These are phyloP conservation scores for Tolypocladium nubicola DNA, from an alignment of 2,329 filamentous ascomycete species.

Conservation along the genomic window DNA sequence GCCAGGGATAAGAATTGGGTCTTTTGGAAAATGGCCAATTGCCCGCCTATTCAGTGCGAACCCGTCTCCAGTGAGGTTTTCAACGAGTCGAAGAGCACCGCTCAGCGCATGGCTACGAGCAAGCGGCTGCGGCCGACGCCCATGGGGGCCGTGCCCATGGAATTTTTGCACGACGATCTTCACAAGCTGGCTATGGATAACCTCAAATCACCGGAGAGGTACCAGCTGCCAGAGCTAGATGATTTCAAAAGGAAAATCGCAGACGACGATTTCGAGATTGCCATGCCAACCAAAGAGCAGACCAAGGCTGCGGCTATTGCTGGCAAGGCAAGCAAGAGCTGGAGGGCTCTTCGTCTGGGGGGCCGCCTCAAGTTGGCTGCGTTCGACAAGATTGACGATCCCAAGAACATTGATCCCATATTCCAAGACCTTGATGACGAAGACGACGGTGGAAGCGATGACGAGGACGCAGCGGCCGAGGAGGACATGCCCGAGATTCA, in stretches of 20 bases:
- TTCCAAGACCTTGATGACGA: conserved; percentile 38
- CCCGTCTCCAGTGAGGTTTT: conserved; percentile 61
- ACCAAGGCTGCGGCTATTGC: conserved; percentile 48
- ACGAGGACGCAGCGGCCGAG: conserved; percentile 21
- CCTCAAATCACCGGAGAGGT: conserved; percentile 56
- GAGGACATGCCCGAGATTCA: conserved; percentile 35
- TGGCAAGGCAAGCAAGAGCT: conserved; percentile 77
- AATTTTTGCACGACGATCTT: conserved; percentile 63
- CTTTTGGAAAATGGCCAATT: conserved; percentile 93
- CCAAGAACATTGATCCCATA: conserved; percentile 54
- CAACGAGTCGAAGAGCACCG: conserved; percentile 54
- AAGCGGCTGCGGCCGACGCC: conserved; percentile 60
- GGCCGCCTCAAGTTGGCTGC: conserved; percentile 60
- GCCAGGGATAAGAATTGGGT: conserved; percentile 98
- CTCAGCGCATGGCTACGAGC: conserved; percentile 55
- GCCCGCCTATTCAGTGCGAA: conserved; percentile 72
- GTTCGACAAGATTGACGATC: conserved; percentile 83
- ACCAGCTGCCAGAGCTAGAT: conserved; percentile 57
- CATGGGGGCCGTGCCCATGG: conserved; percentile 63
- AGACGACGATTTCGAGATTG: conserved; percentile 74
- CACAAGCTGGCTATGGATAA: conserved; percentile 51
- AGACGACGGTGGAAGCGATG: conserved; percentile 20
- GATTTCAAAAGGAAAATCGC: conserved; percentile 64
- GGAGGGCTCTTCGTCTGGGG: conserved; percentile 78
- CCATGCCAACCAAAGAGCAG: conserved; percentile 59